A percentile compares a stretch with the other conserved stretches of the same genome.
These are phyloP conservation scores for Saccharomyces hybrid DNA, from an alignment of 1,139 yeast species.

Conservation along the genomic window DNA sequence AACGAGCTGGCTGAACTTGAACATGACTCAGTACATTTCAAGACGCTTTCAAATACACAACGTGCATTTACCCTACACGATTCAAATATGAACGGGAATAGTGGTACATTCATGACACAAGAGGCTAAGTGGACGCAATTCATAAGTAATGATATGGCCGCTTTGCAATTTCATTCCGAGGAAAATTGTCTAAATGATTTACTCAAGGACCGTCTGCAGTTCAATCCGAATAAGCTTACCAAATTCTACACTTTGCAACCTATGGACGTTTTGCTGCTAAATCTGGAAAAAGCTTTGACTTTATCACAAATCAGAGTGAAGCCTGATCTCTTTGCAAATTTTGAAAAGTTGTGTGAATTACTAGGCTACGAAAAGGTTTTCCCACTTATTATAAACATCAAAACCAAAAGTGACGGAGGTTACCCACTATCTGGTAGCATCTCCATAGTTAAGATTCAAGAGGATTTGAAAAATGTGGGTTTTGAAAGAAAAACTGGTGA, in stretches of 20 bases:
- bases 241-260: slow-evolving; percentile 25
- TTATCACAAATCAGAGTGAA: slow-evolving; percentile 21
- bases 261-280: slow-evolving; percentile 21
- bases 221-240: slow-evolving; percentile 27
- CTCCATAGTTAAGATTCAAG: slow-evolving; percentile 35
- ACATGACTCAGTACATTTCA: slow-evolving; percentile 12
- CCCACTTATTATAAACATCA: slow-evolving; percentile 37
- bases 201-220: slow-evolving; percentile 1
- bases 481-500: slow-evolving; percentile 52
- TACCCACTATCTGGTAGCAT: slow-evolving; percentile 43
- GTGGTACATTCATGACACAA: slow-evolving; percentile 11
- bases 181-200: too few relatives aligned
- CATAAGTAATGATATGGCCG: slow-evolving; percentile 24
- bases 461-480: slow-evolving; percentile 39
- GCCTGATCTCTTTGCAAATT: slow-evolving; percentile 18
- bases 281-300: slow-evolving; percentile 23
- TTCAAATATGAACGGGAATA: not conserved
- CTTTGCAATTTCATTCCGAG: slow-evolving; percentile 21
- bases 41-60: slow-evolving; percentile 15
- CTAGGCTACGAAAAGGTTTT: slow-evolving; percentile 18
- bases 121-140: slow-evolving; percentile 20
- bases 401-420: slow-evolving; percentile 41
- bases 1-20: slow-evolving; percentile 23
- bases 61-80: slow-evolving; percentile 14
- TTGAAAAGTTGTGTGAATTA: slow-evolving; percentile 11